Percentiles rank a stretch among this genome's conserved stretches.
Conservation (phyloP, 345 rosid species). For the Populus davidiana region DNA sequence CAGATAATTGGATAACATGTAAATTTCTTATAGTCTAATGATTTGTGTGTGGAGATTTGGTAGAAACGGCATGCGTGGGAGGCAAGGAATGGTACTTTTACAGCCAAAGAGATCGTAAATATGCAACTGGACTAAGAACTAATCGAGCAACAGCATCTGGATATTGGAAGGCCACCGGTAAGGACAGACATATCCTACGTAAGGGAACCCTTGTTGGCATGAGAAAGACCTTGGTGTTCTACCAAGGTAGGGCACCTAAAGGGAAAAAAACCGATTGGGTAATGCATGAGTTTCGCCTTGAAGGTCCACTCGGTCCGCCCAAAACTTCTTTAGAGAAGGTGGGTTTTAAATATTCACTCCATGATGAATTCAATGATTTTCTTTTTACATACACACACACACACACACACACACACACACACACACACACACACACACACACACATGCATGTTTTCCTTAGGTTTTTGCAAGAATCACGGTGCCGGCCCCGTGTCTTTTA, state of each 20-base stretch:
- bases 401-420: no score
- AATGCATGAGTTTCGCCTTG: conserved; percentile 87
- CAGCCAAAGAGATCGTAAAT: conserved; percentile 77
- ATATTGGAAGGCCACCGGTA: conserved; percentile 97
- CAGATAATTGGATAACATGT: background rate
- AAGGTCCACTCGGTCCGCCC: conserved; percentile 49
- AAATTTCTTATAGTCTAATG: background rate
- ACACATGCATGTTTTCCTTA: background rate
- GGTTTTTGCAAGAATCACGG: conserved; percentile 7
- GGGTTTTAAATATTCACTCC: background rate
- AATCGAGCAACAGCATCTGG: conserved; percentile 83
- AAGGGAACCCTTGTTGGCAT: conserved; percentile 69
- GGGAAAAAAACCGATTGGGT: conserved; percentile 83
- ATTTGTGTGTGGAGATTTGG: background rate
- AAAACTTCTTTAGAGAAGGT: conserved; percentile 38
- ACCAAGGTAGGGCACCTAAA: conserved; percentile 90
- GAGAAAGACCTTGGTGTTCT: conserved; percentile 93
- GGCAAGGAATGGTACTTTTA: conserved; percentile 91
- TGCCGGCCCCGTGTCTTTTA: background rate
- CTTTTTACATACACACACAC: no score
- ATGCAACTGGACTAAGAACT: conserved; percentile 85
- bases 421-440: no score
- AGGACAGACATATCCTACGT: conserved; percentile 51
- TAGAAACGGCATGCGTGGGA: conserved; percentile 76
- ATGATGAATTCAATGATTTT: background rate